Evolutionary conservation across 768 basidiomycete species (phyloP).

Genomic region (Auricularia auricula-judae): DNA sequence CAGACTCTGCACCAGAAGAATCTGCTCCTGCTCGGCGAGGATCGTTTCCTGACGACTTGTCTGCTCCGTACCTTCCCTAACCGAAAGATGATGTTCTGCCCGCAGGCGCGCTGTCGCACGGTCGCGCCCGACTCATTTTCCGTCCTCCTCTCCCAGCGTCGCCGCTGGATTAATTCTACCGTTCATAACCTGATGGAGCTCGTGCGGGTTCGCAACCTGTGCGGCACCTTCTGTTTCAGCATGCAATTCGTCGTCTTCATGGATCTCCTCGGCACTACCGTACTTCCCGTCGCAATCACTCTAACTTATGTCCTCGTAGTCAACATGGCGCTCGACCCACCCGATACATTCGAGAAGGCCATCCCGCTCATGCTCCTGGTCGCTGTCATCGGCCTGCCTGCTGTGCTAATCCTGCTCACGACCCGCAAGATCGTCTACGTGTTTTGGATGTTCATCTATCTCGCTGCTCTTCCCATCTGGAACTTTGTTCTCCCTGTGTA

Average conservation of each 20-base stretch:
- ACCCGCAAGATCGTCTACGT: conserved; percentile 93
- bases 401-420: conserved; percentile 83
- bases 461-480: conserved; percentile 89
- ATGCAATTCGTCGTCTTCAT: conserved; percentile 99
- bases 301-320: conserved; percentile 85
- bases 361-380: conserved; percentile 85
- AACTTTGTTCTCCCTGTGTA: conserved; percentile 91
- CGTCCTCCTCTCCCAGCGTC: conserved; percentile 88
- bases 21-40: conserved; percentile 89
- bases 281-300: conserved; percentile 86
- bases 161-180: conserved; percentile 99
- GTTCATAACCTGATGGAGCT: conserved; percentile 99
- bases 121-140: conserved; percentile 93
- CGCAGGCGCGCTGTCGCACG: conserved; percentile 89
- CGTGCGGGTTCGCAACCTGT: conserved; percentile 89
- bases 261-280: conserved; percentile 86
- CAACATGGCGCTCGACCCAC: conserved; percentile 69
- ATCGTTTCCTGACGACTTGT: conserved; percentile 96
- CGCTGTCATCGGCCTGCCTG: conserved; percentile 89
- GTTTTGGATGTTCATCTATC: conserved; percentile 96
- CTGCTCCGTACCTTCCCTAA: conserved; percentile 95
- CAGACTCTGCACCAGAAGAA: conserved; percentile 97
- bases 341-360: conserved; percentile 77
- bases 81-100: conserved; percentile 98
- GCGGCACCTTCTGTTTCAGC: conserved; percentile 99